Evolutionary conservation across 1,139 yeast genomes (phyloP).

Genomic region (Blastobotrys apis): DNA sequence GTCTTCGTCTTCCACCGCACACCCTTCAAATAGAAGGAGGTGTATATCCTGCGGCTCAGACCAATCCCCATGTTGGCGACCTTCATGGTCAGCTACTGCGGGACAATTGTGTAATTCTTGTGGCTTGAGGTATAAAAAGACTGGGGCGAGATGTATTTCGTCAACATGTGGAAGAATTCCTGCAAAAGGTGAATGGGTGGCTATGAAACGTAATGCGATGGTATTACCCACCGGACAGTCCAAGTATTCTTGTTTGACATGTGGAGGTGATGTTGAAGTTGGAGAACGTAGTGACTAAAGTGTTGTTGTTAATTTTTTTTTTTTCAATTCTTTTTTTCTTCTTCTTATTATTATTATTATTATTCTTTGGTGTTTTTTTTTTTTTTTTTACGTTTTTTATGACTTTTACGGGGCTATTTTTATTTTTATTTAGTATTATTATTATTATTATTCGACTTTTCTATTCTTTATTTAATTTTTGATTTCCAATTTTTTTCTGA

Average conservation of each 20-base stretch:
- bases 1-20: too few relatives aligned
- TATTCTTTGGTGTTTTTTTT: neutral
- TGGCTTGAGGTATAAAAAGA: constrained; percentile 90
- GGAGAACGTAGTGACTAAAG: constrained; percentile 23
- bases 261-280: constrained; percentile 59
- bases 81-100: constrained; percentile 83
- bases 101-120: constrained; percentile 97
- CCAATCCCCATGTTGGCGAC: constrained; percentile 98
- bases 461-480: too few relatives aligned
- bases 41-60: constrained; percentile 91
- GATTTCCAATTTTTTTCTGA: too few relatives aligned
- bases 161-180: constrained; percentile 79
- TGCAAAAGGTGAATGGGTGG: constrained; percentile 91
- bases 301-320: neutral
- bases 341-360: neutral
- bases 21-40: constrained; percentile 33
- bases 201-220: constrained; percentile 70
- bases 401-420: neutral
- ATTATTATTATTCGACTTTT: too few relatives aligned
- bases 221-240: constrained; percentile 35
- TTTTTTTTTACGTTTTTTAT: neutral
- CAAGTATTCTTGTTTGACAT: constrained; percentile 58
- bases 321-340: constrained; percentile 2
- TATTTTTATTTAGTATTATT: neutral
- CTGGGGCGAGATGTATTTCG: constrained; percentile 84